Conservation (phyloP, 257 asterid genomes). For the Capsicum pubescens region DNA sequence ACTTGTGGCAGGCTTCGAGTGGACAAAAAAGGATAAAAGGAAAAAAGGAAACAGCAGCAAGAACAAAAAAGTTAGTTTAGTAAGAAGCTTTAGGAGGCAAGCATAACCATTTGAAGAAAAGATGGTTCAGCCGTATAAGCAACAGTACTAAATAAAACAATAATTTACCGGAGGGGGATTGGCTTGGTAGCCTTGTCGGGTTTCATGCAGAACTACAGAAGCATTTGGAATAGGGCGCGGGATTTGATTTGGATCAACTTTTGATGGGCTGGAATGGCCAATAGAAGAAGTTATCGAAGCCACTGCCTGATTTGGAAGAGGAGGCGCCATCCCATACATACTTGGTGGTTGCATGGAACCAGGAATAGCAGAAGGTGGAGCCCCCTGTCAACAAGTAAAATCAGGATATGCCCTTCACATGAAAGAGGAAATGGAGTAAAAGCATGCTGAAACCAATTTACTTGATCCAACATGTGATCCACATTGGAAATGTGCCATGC, state of each 20-base stretch:
- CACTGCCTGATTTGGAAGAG: constrained; percentile 78
- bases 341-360: constrained; percentile 71
- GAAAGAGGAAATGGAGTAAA: background rate
- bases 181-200: constrained; percentile 96
- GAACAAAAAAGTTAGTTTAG: constrained; percentile 13
- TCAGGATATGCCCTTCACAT: constrained; percentile 37
- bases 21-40: constrained; percentile 24
- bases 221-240: constrained; percentile 84
- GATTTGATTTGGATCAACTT: constrained; percentile 96
- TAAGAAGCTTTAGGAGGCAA: constrained; percentile 22
- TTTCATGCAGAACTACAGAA: constrained; percentile 75
- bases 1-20: constrained; percentile 90
- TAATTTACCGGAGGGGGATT: constrained; percentile 92
- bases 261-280: constrained; percentile 72
- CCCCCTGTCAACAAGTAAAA: constrained; percentile 56
- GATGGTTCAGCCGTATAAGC: background rate
- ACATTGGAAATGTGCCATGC: constrained; percentile 15
- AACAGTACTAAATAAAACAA: constrained; percentile 6
- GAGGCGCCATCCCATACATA: constrained; percentile 88
- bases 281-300: constrained; percentile 50
- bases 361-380: constrained; percentile 67
- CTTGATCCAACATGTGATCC: constrained; percentile 25
- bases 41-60: constrained; percentile 30
- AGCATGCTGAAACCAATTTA: constrained; percentile 8
- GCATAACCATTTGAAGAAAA: constrained; percentile 14